Evolutionary conservation across 2,329 filamentous ascomycete genomes (phyloP), one percentile per base, ranked within the genome.

Genomic region (Chaetomiaceae sp.): DNA sequence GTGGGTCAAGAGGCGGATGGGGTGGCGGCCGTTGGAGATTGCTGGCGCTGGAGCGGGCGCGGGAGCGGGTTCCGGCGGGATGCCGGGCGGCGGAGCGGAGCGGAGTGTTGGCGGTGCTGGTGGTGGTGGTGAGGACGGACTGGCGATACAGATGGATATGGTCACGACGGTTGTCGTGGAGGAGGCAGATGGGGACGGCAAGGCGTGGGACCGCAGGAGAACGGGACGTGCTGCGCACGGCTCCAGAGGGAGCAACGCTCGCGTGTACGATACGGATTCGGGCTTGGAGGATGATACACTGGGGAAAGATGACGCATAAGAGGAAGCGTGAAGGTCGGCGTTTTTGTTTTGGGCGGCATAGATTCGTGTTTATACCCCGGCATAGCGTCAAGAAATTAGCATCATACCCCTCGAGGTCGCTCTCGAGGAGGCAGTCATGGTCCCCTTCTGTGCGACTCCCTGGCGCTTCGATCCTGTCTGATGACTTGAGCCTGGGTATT

Each of bases 151-250:
- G 49, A 56, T 61, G 58, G 60, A 61, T 38, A 50, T 52, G 35
- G 57, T 62, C 12, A 62, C 61, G 2, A 58, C 52, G 12, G 57
- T 63, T 7, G 58, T 58, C 20, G 57, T 64, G n/a, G 61, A 62
- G 44, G 48, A 50, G 19, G 52, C 34, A 4, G 19, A 8, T 7
- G 24, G 30, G 34, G 42, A 17, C 12, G 29, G 15, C 10, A 24
- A 36, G 9, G 24, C 7, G 26, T 36, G 38, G 33, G 37, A 32
- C 4, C 18, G 37, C 24, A 12, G 20, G n/a, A 48, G 35, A 12
- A 19, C 20, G 5, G 14, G 44, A 20, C 38, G 37, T 27, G 38
- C 11, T 2, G 18, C 33, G 26, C 42, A 15, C 9, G 22, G 22
- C 22, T 24, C 22, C 9, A 24, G 6, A 9, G 22, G 22, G 6